Base-by-base conservation (phyloP, 202 grass and related monocot genomes). In the Brachypodium distachyon region DNA sequence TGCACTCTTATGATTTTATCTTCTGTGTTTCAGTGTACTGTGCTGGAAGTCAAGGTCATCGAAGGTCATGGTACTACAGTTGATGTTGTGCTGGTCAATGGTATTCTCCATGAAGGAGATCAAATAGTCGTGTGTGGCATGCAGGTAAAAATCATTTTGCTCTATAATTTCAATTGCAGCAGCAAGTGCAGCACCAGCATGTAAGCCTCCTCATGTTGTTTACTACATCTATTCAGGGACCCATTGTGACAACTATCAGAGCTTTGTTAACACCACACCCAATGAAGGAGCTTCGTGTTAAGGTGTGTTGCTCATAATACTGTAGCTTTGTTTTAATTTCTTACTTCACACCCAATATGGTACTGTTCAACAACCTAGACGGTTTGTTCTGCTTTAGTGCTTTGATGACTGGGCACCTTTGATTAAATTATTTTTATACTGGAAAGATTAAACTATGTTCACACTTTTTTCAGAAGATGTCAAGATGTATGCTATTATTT, bases 61-160 rank as follows among this genome's bases (percentile, higher is more conserved):
- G 94, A 97, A 94, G 94, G 94, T 82, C 84, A 91, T 67, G 94
- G 94, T 67, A 93, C 94, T 48, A 97, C 90, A 61, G 56, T 97
- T 66, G 91, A 94, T 82, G 91, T 94, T 79, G 91, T 97, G 59
- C 84, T 97, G 56, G 91, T 92, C 34, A 94, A 97, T 65, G 91
- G 94, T 82, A 79, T 88, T 56, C 79, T 97, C 65, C 91, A 94
- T 48, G 94, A 97, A 86, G 91, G 94, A 59, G 94, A 97, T 84
- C 94, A 97, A 74, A 94, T 97, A 67, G 84, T 97, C 74, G 88
- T 97, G 38, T 97, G 94, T 82, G 94, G 94, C 37, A 97, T 94
- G 87, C 88, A 91, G 85, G 91, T 94, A 77, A 25, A 17, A 77
- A 38, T 13, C 23, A 16, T 47, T 74, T 75, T 65, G 1, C 36